A percentile compares a stretch with the other conserved stretches of the same genome.
phyloP scores from a whole-genome alignment of 331 rosid genomes.

The Acacia concinna region DNA sequence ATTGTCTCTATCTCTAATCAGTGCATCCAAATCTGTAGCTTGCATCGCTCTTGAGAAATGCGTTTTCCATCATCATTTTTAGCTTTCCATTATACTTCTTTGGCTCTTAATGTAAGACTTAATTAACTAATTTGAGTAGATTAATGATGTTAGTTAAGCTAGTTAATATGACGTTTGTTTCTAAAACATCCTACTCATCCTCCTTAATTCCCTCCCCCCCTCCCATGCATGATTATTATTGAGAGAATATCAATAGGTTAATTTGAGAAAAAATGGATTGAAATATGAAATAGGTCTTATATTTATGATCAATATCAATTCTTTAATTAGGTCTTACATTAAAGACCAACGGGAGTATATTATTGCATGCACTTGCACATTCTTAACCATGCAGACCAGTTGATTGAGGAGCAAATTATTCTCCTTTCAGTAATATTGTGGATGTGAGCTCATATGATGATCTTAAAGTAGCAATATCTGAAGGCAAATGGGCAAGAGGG shows the following conservation, averaged over 20 bases:
- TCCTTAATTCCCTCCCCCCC: too few relatives aligned
- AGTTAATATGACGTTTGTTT: too few relatives aligned
- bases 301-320: too few relatives aligned
- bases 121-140: too few relatives aligned
- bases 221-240: too few relatives aligned
- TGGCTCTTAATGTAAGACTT: too few relatives aligned
- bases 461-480: constrained; percentile 79
- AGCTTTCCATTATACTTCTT: background rate
- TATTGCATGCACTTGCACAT: background rate
- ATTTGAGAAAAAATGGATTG: too few relatives aligned
- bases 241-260: too few relatives aligned
- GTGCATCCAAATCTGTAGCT: background rate
- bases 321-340: too few relatives aligned
- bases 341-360: background rate
- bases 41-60: background rate
- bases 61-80: background rate
- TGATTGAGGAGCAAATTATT: constrained; percentile 19
- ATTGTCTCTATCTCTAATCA: background rate
- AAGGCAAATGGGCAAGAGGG: constrained; percentile 99
- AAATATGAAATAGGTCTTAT: too few relatives aligned
- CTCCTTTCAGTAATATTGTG: constrained; percentile 69
- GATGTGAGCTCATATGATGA: constrained; percentile 87
- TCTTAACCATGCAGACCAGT: background rate
- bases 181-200: too few relatives aligned
- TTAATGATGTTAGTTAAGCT: too few relatives aligned